Base-by-base conservation (phyloP, 1,139 yeast genomes). In the Magnusiomyces tetraspermus region DNA sequence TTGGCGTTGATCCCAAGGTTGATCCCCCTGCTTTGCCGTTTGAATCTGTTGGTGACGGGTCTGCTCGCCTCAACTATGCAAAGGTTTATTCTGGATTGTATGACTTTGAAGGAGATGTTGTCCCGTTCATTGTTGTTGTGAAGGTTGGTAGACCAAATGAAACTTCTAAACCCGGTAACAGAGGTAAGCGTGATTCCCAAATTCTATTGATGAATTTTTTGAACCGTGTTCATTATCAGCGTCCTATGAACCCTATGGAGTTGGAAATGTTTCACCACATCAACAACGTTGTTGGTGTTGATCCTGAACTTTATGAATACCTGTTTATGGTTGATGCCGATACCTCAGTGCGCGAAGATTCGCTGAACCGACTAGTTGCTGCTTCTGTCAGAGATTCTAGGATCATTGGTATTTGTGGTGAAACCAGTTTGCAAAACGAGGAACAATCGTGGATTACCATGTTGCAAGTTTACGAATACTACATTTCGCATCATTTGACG, bases 171-270 rank as follows among this genome's bases (percentile, higher is more conserved):
- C 97, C 97, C 13, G 98, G 98, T 63, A 92, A 92, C 69, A 82
- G 98, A 74, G 98, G 98, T 71, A 92, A 92, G 69, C 86, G 98
- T 71, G 98, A 92, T 69, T 88, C 97, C 23, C 98, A 92, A 69
- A 83, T 92, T 57, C 84, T 92, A 57, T 74, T 92, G 63, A 92
- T 92, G 98, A 81, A 92, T 0, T 90, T 90, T 69, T 75, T 92
- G 63, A 97, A 90, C 71, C 85, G 83, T 62, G 81, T 90, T 26
- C 87, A 92, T 69, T 92, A 89, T 69, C 95, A 92, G 67, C 97
- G 92, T 70, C 83, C 97, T 73, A 92, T 92, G 97, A 86, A 97
- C 1, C 88, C 85, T 61, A 78, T 92, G 56, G 97, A 92, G 61
- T 89, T 79, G 63, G 95, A 86, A 65, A 74, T 92, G 62, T 74